phyloP scores from a whole-genome alignment of 169 alveolate genomes.

The Cryptosporidium tyzzeri region DNA sequence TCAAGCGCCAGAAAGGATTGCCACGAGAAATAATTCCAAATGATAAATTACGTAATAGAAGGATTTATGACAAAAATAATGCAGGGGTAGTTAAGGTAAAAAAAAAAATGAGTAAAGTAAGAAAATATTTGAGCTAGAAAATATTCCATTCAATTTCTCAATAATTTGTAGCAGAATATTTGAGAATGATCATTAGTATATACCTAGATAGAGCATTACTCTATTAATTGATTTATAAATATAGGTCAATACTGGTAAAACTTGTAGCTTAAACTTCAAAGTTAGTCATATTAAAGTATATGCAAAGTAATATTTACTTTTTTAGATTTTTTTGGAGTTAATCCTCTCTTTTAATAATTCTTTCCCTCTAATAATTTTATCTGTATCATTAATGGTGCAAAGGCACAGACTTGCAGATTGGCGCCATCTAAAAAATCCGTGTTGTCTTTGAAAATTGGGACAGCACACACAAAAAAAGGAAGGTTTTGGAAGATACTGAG shows the following conservation, averaged over 20 bases:
- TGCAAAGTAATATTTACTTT: not conserved
- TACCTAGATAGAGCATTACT: too few species aligned
- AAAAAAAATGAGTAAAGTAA: too few species aligned
- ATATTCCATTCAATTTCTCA: not conserved
- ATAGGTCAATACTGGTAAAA: not conserved
- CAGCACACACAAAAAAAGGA: constrained; percentile 25
- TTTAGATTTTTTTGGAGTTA: too few species aligned
- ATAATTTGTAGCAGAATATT: too few species aligned
- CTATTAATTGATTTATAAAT: not conserved
- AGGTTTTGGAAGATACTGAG: not conserved
- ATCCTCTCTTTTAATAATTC: not conserved
- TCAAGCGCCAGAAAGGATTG: not conserved
- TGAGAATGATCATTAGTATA: not conserved
- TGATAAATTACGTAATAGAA: too few species aligned
- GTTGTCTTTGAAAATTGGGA: constrained; percentile 48
- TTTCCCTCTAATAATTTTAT: not conserved
- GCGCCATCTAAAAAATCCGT: constrained; percentile 77
- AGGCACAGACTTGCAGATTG: constrained; percentile 45
- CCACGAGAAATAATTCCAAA: not conserved
- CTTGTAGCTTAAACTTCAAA: too few species aligned
- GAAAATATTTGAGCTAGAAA: not conserved
- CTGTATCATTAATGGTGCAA: constrained; percentile 5
- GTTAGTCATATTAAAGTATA: not conserved
- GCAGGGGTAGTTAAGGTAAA: not conserved
- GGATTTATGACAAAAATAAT: too few species aligned